Evolutionary conservation across 2,329 filamentous ascomycete genomes (phyloP).

Genomic region (Phymatotrichopsis omnivora): DNA sequence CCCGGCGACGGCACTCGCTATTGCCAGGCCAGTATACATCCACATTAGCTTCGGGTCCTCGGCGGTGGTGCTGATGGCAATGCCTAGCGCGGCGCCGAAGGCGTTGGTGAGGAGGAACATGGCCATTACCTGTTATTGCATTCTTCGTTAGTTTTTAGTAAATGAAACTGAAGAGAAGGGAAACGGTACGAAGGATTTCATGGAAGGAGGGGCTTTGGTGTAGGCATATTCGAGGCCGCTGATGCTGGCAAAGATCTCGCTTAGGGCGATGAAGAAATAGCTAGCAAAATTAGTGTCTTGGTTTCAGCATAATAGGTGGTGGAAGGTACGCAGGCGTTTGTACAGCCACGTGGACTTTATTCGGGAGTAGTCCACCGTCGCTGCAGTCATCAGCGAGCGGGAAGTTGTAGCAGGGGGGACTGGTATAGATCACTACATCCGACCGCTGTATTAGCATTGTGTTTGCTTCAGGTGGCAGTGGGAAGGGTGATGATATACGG

Average conservation of each 20-base stretch:
- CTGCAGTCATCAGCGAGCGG: conserved; percentile 9
- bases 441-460: not conserved
- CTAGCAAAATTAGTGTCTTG: conserved; percentile 34
- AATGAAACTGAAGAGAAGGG: not conserved
- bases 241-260: conserved; percentile 49
- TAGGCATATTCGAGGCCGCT: conserved; percentile 66
- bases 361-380: conserved; percentile 2
- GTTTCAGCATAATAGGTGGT: too few species aligned
- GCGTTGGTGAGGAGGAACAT: conserved; percentile 53
- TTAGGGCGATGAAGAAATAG: conserved; percentile 47
- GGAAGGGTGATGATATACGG: conserved; percentile 36
- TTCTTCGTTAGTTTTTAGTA: not conserved
- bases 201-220: conserved; percentile 67
- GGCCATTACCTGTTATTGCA: conserved; percentile 39
- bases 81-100: conserved; percentile 49
- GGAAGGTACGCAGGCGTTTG: conserved; percentile 38
- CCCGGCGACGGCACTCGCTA: conserved; percentile 42
- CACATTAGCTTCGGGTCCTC: conserved; percentile 56
- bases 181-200: conserved; percentile 62
- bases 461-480: not conserved
- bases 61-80: conserved; percentile 50
- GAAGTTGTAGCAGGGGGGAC: conserved; percentile 12
- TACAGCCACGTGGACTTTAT: conserved; percentile 25
- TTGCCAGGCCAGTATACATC: conserved; percentile 53
- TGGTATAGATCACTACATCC: conserved; percentile 12